Conservation (phyloP, 2,329 filamentous ascomycete genomes). For the Blastomyces silverae region DNA sequence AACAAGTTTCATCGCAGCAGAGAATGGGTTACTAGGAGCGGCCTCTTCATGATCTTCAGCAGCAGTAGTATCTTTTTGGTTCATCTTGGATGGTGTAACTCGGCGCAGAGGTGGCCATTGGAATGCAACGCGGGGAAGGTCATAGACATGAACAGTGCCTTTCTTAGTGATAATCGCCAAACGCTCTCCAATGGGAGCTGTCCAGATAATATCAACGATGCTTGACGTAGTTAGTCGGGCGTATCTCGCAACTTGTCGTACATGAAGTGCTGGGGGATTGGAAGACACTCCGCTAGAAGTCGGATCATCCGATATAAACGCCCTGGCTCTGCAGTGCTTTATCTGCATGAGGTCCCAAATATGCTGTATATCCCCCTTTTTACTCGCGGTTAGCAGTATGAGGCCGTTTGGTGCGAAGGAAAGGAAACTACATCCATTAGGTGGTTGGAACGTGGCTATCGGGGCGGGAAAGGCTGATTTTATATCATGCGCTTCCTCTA, state of each 20-base stretch:
- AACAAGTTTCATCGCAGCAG: constrained; percentile 63
- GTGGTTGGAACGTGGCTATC: constrained; percentile 43
- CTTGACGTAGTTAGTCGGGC: constrained; percentile 86
- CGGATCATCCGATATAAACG: constrained; percentile 35
- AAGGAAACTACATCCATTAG: constrained; percentile 45
- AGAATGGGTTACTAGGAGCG: constrained; percentile 46
- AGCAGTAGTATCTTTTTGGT: constrained; percentile 35
- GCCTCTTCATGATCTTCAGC: constrained; percentile 44
- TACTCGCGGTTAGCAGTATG: constrained; percentile 43
- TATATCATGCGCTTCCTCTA: constrained; percentile 36
- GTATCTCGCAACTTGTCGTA: constrained; percentile 82
- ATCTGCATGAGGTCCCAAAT: constrained; percentile 47
- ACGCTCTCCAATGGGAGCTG: constrained; percentile 69
- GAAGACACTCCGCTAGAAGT: constrained; percentile 24
- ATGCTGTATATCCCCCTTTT: constrained; percentile 46
- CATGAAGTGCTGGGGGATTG: constrained; percentile 33
- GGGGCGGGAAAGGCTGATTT: constrained; percentile 34
- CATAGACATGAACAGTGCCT: constrained; percentile 89
- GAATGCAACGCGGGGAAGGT: constrained; percentile 74
- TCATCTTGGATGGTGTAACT: constrained; percentile 40
- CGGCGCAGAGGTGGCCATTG: constrained; percentile 69
- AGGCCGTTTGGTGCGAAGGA: constrained; percentile 45
- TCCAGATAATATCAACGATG: constrained; percentile 87
- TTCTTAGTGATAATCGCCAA: constrained; percentile 86
- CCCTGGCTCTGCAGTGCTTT: constrained; percentile 37